Evolutionary conservation across 768 basidiomycete species (phyloP), one percentile per base, ranked within the genome.

Genomic region (Leccinum uliginosum): DNA sequence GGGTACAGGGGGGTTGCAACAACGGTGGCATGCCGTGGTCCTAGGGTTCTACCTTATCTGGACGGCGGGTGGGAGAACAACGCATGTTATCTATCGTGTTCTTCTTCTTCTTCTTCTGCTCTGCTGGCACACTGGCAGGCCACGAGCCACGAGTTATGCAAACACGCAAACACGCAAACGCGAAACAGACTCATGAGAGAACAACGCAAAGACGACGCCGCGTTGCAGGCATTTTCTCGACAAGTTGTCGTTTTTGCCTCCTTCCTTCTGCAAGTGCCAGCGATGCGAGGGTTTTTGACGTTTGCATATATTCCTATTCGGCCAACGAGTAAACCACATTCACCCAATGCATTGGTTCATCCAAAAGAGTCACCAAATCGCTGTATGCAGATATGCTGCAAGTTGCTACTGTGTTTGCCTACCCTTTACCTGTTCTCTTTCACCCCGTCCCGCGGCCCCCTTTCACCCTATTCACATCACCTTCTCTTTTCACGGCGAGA

Each of bases 21-120:
- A 19, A 40, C 38, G n/a, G 12, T 19, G 43, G 8, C 21, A 23
- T 7, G 19, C 21, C 40, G 34, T n/a, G 49, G 50, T 35, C 15
- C 29, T 38, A 61, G 59, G 54, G 43, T 48, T 24, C 35, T 19
- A n/a, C 53, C 27, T 59, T 54, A 35, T 56, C 38, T 24, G 15
- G 34, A 19, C 27, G 43, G 12, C 27, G 43, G 12, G 32, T 17
- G 46, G 38, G 38, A 40, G 38, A 40, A 40, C 38, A 40, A 40
- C 45, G 43, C 44, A 4, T 45, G 44, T 24, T 40, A 46, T 59
- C 44, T 19, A 51, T 56, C 47, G 35, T 26, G 10, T 53, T 58
- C 56, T 58, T 38, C 55, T 34, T 34, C 34, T 34, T 32, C n/a
- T n/a, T 38, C 35, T 40, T 40, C n/a, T 40, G 58, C 15, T 45